Percentiles rank a stretch among this genome's conserved stretches.
Conservation (phyloP, 495 filamentous ascomycete species). For the Bathelium albidoporum region DNA sequence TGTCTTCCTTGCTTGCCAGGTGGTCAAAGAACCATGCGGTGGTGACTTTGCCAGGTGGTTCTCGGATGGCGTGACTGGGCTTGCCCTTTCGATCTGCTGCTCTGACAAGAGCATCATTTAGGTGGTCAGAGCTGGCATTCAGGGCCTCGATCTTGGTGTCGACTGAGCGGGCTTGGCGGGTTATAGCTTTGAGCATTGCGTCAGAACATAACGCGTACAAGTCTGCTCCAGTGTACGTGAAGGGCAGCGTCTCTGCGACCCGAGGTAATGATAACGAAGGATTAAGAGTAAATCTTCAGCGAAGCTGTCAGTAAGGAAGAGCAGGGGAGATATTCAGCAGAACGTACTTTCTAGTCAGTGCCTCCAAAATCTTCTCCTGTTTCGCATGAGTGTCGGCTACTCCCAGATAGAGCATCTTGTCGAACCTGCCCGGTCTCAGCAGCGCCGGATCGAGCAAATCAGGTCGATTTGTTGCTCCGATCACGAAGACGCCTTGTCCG, state of each 20-base stretch:
- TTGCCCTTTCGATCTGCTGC: constrained; percentile 9
- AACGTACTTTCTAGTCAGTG: constrained; percentile 78
- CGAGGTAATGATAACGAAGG: constrained; percentile 61
- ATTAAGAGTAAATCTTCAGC: constrained; percentile 63
- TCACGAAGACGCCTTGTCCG: constrained; percentile 86
- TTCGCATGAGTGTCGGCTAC: constrained; percentile 95
- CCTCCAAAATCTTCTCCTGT: constrained; percentile 88
- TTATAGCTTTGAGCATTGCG: constrained; percentile 97
- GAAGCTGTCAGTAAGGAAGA: background rate
- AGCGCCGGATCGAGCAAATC: constrained; percentile 89
- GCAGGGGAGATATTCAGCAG: background rate
- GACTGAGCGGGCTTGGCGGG: constrained; percentile 72
- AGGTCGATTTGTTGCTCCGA: constrained; percentile 91
- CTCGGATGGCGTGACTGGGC: background rate
- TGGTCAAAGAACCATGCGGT: constrained; percentile 96
- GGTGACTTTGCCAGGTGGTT: constrained; percentile 48
- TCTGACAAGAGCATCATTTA: background rate
- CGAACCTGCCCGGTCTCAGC: constrained; percentile 84
- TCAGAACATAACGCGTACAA: constrained; percentile 95
- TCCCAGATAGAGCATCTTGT: constrained; percentile 98
- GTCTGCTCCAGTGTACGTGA: constrained; percentile 96
- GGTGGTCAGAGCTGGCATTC: constrained; percentile 30
- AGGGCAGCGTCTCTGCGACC: constrained; percentile 70
- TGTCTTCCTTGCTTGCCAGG: constrained; percentile 68
- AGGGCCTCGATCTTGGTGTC: constrained; percentile 69